Base-by-base conservation (phyloP, 805 yeast genomes). In the Candida boleticola region DNA sequence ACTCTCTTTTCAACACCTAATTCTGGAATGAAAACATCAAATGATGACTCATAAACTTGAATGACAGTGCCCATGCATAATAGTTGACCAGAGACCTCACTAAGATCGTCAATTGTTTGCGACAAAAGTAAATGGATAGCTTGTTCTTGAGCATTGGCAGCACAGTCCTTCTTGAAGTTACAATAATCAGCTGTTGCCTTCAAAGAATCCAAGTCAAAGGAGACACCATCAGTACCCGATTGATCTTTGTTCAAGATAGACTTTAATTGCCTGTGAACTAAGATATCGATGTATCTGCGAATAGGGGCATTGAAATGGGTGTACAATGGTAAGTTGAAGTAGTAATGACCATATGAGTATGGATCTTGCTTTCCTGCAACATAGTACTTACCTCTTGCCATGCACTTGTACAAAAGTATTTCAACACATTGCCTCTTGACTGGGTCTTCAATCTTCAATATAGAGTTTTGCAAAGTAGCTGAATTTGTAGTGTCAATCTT, bases 1-100 rank as follows among this genome's bases (percentile, higher is more conserved):
- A 90, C 97, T 55, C 97, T 76, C 64, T 90, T 90, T 60, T 90
- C 97, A 53, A 90, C 85, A 34, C 97, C 97, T 66, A 89, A 85
- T 50, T 89, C 96, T 2, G 97, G 96, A 47, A 90, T 73, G 50
- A 85, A 79, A 3, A 90, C 92, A 61, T 93, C 99, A 66, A 93
- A 93, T 1, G 98, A 88, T 1, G 96, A 87, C 64, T 93, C 98
- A 61, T 92, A 90, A 7, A 92, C 97, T 61, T 89, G 97, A 20
- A 89, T 66, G 14, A 92, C 93, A 13, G 89, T 80, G 13, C 95
- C 97, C 78, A 83, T 81, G 30, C 89, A 81, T 48, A 92, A 73
- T 39, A 89, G 60, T 60, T 89, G 96, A 1, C 96, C 96, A 13
- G 92, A 82, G 13, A 75, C 66, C 40, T 75, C 79, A 49, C 79